A percentile compares a stretch with the other conserved stretches of the same genome.
Evolutionary conservation across 306 rosid genomes (phyloP).

Genomic region (Sechiopsis laciniata): DNA sequence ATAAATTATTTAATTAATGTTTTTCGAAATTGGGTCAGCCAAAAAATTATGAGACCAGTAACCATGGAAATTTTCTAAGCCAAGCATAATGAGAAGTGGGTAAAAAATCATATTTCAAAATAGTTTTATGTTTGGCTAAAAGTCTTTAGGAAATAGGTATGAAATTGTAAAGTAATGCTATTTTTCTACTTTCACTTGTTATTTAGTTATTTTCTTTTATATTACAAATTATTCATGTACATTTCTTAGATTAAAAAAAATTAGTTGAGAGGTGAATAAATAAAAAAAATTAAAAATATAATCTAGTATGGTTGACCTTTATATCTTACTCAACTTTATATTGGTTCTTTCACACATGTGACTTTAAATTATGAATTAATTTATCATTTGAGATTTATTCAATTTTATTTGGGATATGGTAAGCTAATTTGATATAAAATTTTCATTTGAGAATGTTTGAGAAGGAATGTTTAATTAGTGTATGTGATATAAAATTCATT

Average conservation of each 20-base stretch:
- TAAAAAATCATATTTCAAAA: neutral
- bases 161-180: too few relatives aligned
- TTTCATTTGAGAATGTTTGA: neutral
- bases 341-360: neutral
- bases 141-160: too few relatives aligned
- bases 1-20: neutral
- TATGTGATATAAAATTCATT: neutral
- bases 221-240: too few relatives aligned
- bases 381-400: neutral
- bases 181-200: too few relatives aligned
- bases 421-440: neutral
- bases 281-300: too few relatives aligned
- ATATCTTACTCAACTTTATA: neutral
- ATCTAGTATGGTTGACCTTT: too few relatives aligned
- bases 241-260: too few relatives aligned
- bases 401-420: neutral
- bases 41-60: neutral
- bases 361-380: neutral
- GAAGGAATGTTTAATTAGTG: neutral
- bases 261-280: too few relatives aligned
- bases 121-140: too few relatives aligned
- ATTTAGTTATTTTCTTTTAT: too few relatives aligned
- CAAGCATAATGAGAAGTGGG: neutral
- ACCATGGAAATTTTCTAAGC: neutral
- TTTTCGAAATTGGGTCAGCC: neutral